Percentiles rank a stretch among this genome's conserved stretches.
These are phyloP conservation scores for Echium plantagineum DNA, from an alignment of 257 asterid genomes.

Conservation along the genomic window DNA sequence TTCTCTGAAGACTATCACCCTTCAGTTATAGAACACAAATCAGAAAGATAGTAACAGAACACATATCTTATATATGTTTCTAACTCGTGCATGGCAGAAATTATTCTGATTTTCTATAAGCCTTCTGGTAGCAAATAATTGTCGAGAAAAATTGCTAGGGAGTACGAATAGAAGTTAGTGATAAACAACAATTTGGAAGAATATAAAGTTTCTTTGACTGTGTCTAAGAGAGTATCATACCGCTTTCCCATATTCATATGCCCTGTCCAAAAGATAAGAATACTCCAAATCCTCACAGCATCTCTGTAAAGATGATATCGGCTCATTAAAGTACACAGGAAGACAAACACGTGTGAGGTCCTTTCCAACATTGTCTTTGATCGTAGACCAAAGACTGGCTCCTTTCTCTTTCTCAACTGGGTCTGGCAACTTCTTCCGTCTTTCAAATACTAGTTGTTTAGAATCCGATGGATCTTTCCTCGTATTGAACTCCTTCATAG, in stretches of 20 bases:
- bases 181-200: neutral
- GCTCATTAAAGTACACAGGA: slow-evolving; percentile 92
- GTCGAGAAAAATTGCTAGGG: neutral
- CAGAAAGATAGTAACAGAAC: neutral
- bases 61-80: no score
- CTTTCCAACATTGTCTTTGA: slow-evolving; percentile 93
- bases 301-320: slow-evolving; percentile 77
- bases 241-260: slow-evolving; percentile 82
- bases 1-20: slow-evolving; percentile 84
- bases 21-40: slow-evolving; percentile 6
- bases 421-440: slow-evolving; percentile 79
- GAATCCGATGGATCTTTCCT: slow-evolving; percentile 11
- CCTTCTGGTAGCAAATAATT: no score
- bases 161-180: neutral
- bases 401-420: slow-evolving; percentile 90
- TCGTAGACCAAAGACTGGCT: slow-evolving; percentile 90
- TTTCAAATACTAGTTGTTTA: slow-evolving; percentile 31
- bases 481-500: slow-evolving; percentile 12
- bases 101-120: no score
- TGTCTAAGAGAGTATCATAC: slow-evolving; percentile 31
- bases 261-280: slow-evolving; percentile 78
- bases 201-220: neutral
- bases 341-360: slow-evolving; percentile 86
- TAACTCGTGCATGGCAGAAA: no score
- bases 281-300: slow-evolving; percentile 90